Conservation (phyloP, 306 rosid genomes). For the Abrus pulchellus region DNA sequence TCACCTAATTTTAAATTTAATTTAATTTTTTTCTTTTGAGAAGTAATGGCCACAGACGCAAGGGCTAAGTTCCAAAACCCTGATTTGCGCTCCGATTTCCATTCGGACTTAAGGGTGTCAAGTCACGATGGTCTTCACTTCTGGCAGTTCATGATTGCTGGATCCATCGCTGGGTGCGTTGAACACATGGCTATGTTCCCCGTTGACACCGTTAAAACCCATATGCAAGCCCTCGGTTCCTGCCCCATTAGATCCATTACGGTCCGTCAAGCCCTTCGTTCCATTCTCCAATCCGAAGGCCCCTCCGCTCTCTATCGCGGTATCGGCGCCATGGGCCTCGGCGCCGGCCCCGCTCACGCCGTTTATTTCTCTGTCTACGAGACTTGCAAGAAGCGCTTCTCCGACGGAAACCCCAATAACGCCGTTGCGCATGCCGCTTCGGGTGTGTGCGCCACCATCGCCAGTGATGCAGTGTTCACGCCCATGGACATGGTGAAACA, state of each 20-base stretch:
- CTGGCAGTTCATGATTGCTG: slow-evolving; percentile 94
- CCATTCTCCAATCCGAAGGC: slow-evolving; percentile 75
- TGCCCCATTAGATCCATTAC: slow-evolving; percentile 81
- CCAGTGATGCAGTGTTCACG: slow-evolving; percentile 84
- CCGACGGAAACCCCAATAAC: slow-evolving; percentile 61
- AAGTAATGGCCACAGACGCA: slow-evolving; percentile 77
- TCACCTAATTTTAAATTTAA: neutral
- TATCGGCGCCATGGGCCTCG: slow-evolving; percentile 89
- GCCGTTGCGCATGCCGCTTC: slow-evolving; percentile 72
- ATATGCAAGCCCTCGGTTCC: slow-evolving; percentile 86
- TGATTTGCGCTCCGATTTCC: slow-evolving; percentile 74
- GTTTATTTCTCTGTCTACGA: slow-evolving; percentile 83
- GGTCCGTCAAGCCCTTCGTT: slow-evolving; percentile 71
- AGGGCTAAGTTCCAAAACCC: slow-evolving; percentile 74
- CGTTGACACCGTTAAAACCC: slow-evolving; percentile 91
- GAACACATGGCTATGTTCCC: slow-evolving; percentile 97
- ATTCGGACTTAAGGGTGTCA: slow-evolving; percentile 53
- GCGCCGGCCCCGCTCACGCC: slow-evolving; percentile 96
- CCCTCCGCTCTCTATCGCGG: slow-evolving; percentile 81
- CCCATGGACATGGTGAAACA: slow-evolving; percentile 98
- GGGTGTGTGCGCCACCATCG: slow-evolving; percentile 78
- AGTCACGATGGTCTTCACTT: slow-evolving; percentile 83
- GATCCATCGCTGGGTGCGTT: slow-evolving; percentile 78
- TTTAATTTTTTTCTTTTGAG: neutral
- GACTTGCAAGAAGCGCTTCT: slow-evolving; percentile 66